Percentiles rank a stretch among this genome's conserved stretches.
Conservation (phyloP, 306 rosid species). For the Fagus crenata region DNA sequence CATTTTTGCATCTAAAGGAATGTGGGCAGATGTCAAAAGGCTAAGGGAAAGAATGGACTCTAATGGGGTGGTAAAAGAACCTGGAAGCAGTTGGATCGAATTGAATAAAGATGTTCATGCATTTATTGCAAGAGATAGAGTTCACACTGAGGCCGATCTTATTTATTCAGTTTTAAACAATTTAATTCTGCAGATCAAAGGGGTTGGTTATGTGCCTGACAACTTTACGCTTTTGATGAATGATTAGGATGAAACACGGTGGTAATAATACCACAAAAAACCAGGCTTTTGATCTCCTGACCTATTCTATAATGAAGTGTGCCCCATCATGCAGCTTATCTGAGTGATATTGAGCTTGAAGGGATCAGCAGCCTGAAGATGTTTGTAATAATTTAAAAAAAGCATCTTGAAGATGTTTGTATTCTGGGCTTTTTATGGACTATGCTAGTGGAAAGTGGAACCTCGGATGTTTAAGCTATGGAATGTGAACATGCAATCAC, state of each 20-base stretch:
- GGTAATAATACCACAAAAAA: slow-evolving; percentile 9
- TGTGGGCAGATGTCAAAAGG: slow-evolving; percentile 74
- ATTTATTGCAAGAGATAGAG: slow-evolving; percentile 51
- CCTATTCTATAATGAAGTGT: background rate
- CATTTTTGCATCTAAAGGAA: slow-evolving; percentile 82
- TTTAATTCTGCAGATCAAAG: slow-evolving; percentile 55
- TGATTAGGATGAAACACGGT: slow-evolving; percentile 31
- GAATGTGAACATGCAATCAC: background rate
- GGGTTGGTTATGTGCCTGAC: slow-evolving; percentile 48
- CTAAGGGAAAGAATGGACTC: slow-evolving; percentile 69
- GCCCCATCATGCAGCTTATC: slow-evolving; percentile 1
- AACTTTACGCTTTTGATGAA: slow-evolving; percentile 13
- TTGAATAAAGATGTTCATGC: slow-evolving; percentile 39
- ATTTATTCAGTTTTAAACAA: slow-evolving; percentile 48
- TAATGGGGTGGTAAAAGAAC: slow-evolving; percentile 68
- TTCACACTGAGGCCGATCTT: slow-evolving; percentile 37
- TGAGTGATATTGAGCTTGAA: background rate
- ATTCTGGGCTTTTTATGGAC: background rate
- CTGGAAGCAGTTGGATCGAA: slow-evolving; percentile 66
- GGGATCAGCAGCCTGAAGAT: background rate
- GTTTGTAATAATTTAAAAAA: background rate
- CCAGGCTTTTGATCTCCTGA: slow-evolving; percentile 20
- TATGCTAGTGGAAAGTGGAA: background rate
- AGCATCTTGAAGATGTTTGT: background rate
- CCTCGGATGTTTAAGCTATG: background rate